phyloP scores from a whole-genome alignment of 495 filamentous ascomycete species.

The Talaromyces liani region DNA sequence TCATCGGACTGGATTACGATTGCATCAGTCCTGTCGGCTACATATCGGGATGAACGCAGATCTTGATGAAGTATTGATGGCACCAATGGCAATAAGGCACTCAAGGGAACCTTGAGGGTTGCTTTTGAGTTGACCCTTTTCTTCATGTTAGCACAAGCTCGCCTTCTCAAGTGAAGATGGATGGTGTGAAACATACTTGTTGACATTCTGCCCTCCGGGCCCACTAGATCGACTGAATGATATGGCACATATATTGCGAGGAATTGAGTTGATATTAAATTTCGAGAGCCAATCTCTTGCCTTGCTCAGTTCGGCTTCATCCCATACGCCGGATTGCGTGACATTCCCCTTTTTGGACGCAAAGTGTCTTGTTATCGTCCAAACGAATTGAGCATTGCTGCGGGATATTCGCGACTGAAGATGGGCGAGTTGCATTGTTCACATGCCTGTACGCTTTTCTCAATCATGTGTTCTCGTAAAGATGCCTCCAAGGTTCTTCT shows the following conservation, averaged over 20 bases:
- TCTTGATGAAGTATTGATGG: slow-evolving; percentile 60
- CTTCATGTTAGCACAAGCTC: neutral
- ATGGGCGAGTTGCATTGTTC: neutral
- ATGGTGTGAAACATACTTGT: slow-evolving; percentile 61
- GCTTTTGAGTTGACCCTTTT: slow-evolving; percentile 88
- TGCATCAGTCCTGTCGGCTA: slow-evolving; percentile 52
- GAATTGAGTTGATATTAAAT: slow-evolving; percentile 57
- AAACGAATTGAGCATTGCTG: neutral
- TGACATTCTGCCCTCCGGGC: slow-evolving; percentile 91
- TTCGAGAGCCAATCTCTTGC: slow-evolving; percentile 69
- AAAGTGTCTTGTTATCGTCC: neutral
- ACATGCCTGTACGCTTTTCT: neutral
- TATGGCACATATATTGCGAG: slow-evolving; percentile 55
- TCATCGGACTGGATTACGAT: slow-evolving; percentile 64
- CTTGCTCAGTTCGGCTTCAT: slow-evolving; percentile 53
- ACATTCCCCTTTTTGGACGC: neutral
- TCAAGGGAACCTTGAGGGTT: slow-evolving; percentile 57
- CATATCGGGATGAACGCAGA: slow-evolving; percentile 62
- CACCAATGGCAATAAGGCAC: slow-evolving; percentile 50
- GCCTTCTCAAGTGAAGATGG: slow-evolving; percentile 10
- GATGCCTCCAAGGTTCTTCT: neutral
- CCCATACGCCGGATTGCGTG: neutral
- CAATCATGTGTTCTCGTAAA: neutral
- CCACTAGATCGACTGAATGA: slow-evolving; percentile 83
- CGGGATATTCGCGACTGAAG: neutral